Evolutionary conservation across 1,139 yeast species (phyloP), one percentile per base, ranked within the genome.

Genomic region (Suhomyces ambrosiae): DNA sequence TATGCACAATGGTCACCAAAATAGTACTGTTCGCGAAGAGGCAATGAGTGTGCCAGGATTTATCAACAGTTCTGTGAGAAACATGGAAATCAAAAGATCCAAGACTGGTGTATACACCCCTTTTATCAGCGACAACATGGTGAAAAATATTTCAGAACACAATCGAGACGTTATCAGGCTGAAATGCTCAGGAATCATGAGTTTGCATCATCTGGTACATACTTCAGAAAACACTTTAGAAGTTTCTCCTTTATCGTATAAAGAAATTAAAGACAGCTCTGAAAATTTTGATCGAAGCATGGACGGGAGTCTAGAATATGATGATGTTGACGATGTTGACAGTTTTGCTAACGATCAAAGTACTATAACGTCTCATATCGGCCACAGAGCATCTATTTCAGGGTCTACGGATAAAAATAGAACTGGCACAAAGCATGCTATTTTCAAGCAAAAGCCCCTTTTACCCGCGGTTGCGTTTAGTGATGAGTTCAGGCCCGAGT

Each of bases 401-500:
- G 18, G 12, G 12, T 10, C n/a, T 14, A 9, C 24, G 3, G 12
- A 10, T 5, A 7, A 27, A 11, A 4, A 17, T 4, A 26, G 19
- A 4, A 13, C 17, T 7, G 12, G 11, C 16, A 21, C 19, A 9
- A 12, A 12, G 11, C n/a, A 12, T 14, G 12, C 29, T 2, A 22
- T 46, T 4, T 35, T 45, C 17, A 48, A 49, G 25, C 32, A 35
- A 24, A 39, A 37, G 22, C 44, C 56, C 32, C 33, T 56, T 41
- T 32, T 54, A 7, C 69, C 79, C 0, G 56, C 62, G 38, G 74
- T 71, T 4, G 81, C 81, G 5, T 77, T 71, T 46, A 58, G 71
- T 4, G 79, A 76, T 27, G 78, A 74, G 42, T 77, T 65, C 47
- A 56, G 80, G 35, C 77, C 81, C 0, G 82, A 76, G 46, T 77